These are phyloP conservation scores for Pistacia integerrima DNA, from an alignment of 345 rosid genomes.

Conservation along the genomic window DNA sequence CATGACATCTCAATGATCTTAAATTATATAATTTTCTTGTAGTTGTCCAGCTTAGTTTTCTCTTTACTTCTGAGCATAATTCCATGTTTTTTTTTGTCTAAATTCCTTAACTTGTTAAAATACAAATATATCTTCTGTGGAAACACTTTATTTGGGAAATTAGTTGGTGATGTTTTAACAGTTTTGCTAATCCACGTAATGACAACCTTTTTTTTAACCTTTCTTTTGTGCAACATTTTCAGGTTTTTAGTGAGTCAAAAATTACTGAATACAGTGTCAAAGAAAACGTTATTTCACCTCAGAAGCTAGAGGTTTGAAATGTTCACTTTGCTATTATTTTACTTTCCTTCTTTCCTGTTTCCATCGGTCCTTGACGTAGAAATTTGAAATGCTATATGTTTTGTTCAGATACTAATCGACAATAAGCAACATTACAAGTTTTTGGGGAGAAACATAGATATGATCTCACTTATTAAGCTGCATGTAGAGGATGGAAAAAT, in stretches of 20 bases:
- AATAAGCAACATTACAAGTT: slow-evolving; percentile 84
- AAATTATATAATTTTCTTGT: background rate
- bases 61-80: background rate
- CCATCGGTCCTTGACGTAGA: background rate
- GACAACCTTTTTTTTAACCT: background rate
- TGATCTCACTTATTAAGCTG: slow-evolving; percentile 83
- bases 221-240: slow-evolving; percentile 6
- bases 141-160: background rate
- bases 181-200: background rate
- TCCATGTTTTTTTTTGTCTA: background rate
- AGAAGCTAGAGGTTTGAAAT: slow-evolving; percentile 66
- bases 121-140: background rate
- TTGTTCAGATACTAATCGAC: slow-evolving; percentile 66
- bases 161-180: background rate
- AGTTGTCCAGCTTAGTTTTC: background rate
- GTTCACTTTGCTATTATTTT: background rate
- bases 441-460: slow-evolving; percentile 65
- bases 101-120: background rate
- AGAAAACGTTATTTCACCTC: slow-evolving; percentile 46
- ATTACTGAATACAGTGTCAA: slow-evolving; percentile 67
- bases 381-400: slow-evolving; percentile 2
- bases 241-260: slow-evolving; percentile 78
- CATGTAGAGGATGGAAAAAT: slow-evolving; percentile 72
- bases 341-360: background rate
- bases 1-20: background rate